These are phyloP conservation scores for Caryopteris hybrid DNA, from an alignment of 305 asterid genomes.

Conservation along the genomic window DNA sequence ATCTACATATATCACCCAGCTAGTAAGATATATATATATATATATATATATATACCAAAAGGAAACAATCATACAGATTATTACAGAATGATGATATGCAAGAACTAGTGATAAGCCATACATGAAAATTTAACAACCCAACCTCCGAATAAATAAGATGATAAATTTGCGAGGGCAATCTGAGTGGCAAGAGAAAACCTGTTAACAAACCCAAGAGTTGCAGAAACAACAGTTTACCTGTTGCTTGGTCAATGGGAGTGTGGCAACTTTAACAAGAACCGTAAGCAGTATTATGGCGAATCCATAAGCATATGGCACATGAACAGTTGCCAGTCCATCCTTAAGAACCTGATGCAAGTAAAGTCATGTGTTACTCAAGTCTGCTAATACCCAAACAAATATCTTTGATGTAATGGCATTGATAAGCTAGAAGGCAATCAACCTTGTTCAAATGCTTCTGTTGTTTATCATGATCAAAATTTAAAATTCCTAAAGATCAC, in stretches of 20 bases:
- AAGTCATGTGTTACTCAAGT: constrained; percentile 17
- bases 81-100: constrained; percentile 1
- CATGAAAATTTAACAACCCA: neutral
- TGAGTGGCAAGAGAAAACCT: constrained; percentile 12
- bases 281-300: constrained; percentile 95
- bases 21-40: neutral
- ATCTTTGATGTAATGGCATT: neutral
- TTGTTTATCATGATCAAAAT: neutral
- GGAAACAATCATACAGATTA: neutral
- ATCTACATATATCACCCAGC: constrained; percentile 5
- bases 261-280: constrained; percentile 78
- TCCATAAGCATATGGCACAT: constrained; percentile 95
- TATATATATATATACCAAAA: constrained; percentile 14
- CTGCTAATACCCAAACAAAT: neutral
- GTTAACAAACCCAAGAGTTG: constrained; percentile 9
- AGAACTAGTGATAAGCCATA: neutral
- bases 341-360: constrained; percentile 65
- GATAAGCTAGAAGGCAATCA: constrained; percentile 10
- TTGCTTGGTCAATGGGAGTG: constrained; percentile 93
- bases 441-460: neutral
- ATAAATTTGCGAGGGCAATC: constrained; percentile 7
- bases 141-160: neutral
- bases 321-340: constrained; percentile 83
- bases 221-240: constrained; percentile 59
- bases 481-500: neutral